Conservation (phyloP, 805 yeast species). For the Kluyveromyces aestuarii region DNA sequence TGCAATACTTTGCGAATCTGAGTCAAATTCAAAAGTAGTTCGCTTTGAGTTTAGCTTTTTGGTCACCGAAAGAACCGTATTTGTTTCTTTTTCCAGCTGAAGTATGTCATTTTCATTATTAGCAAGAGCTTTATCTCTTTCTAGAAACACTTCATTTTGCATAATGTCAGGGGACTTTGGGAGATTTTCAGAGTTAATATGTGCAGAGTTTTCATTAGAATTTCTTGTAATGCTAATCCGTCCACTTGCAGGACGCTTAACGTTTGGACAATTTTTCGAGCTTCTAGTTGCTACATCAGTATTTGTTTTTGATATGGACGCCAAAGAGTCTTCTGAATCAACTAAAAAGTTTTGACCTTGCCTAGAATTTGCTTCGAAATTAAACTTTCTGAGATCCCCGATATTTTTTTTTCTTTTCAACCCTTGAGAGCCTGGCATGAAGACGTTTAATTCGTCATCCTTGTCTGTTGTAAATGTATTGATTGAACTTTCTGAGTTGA, state of each 20-base stretch:
- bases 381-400: slow-evolving; percentile 39
- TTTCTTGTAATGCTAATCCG: slow-evolving; percentile 20
- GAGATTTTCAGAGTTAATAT: neutral
- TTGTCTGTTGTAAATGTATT: neutral
- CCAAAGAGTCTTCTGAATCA: neutral
- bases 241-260: slow-evolving; percentile 24
- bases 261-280: slow-evolving; percentile 1
- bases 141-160: slow-evolving; percentile 9
- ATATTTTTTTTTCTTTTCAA: slow-evolving; percentile 43
- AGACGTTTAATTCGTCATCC: neutral
- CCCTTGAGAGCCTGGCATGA: slow-evolving; percentile 10
- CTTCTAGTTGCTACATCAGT: neutral
- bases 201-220: neutral
- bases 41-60: neutral
- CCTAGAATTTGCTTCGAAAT: slow-evolving; percentile 21
- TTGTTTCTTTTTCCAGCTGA: slow-evolving; percentile 9
- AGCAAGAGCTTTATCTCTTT: slow-evolving; percentile 14
- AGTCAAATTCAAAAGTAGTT: neutral
- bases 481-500: neutral
- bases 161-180: neutral
- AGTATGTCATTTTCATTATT: slow-evolving; percentile 14
- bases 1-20: slow-evolving; percentile 11
- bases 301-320: neutral
- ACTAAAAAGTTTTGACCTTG: neutral
- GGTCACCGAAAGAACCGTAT: neutral